Evolutionary conservation across 129 eudicot genomes (phyloP).

Genomic region (Mikania micrantha): DNA sequence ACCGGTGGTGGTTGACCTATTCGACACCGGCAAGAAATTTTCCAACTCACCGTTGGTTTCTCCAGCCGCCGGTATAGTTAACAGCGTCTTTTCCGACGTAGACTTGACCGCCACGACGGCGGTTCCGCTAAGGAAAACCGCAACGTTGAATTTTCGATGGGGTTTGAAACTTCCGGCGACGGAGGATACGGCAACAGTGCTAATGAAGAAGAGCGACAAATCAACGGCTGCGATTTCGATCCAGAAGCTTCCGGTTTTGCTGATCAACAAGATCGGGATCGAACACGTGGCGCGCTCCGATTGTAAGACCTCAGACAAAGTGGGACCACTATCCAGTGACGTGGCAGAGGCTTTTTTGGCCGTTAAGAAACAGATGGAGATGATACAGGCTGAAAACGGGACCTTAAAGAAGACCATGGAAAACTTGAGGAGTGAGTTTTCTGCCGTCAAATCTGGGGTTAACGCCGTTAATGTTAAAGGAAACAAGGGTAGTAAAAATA

Average conservation of each 20-base stretch:
- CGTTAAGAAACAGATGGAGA: constrained; percentile 51
- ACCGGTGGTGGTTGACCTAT: constrained; percentile 19
- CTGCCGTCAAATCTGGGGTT: constrained; percentile 25
- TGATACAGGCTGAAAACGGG: constrained; percentile 51
- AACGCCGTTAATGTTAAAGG: constrained; percentile 7
- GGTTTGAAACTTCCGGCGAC: constrained; percentile 54
- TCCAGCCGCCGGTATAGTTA: constrained; percentile 30
- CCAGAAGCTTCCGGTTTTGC: constrained; percentile 43
- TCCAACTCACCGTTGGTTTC: constrained; percentile 24
- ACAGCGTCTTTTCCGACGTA: constrained; percentile 26
- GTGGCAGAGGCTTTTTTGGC: constrained; percentile 49
- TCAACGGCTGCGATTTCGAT: constrained; percentile 39
- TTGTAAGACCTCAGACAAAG: neutral
- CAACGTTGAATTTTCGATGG: constrained; percentile 68
- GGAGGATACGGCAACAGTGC: constrained; percentile 23
- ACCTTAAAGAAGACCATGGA: constrained; percentile 49
- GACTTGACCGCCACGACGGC: constrained; percentile 51
- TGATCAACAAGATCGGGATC: constrained; percentile 73
- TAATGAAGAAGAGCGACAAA: constrained; percentile 27
- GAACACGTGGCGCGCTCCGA: constrained; percentile 48
- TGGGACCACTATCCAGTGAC: constrained; percentile 16
- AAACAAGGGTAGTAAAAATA: neutral
- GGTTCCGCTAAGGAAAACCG: constrained; percentile 47
- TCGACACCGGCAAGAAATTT: constrained; percentile 26
- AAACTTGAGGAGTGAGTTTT: constrained; percentile 46